These are phyloP conservation scores for Aureobasidium sp. DNA, from an alignment of 2,329 filamentous ascomycete species.

Conservation along the genomic window DNA sequence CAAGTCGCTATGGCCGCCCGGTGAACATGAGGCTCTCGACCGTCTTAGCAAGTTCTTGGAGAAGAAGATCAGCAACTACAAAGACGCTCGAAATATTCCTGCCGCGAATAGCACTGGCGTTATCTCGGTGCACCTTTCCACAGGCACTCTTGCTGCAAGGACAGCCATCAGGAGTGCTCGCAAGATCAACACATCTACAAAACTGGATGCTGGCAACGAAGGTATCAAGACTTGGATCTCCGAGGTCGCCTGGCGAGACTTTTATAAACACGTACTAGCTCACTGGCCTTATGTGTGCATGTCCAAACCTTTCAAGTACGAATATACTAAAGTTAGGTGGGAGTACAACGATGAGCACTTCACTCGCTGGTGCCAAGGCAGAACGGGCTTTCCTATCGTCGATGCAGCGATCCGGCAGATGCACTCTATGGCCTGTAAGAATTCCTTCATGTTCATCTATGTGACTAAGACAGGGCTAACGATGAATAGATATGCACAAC, in stretches of 20 bases:
- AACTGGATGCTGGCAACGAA: conserved; percentile 56
- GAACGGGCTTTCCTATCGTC: conserved; percentile 73
- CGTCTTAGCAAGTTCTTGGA: conserved; percentile 61
- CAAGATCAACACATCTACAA: conserved; percentile 52
- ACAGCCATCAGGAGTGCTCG: conserved; percentile 58
- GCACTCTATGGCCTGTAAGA: conserved; percentile 41
- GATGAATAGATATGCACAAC: conserved; percentile 65
- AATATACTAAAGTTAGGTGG: conserved; percentile 77
- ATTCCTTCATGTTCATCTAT: no score
- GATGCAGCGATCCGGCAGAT: conserved; percentile 82
- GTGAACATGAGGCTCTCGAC: conserved; percentile 61
- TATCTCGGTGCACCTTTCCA: conserved; percentile 64
- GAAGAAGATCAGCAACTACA: conserved; percentile 55
- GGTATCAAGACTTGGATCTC: conserved; percentile 69
- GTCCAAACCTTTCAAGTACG: conserved; percentile 73
- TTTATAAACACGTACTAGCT: conserved; percentile 77
- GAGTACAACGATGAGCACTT: conserved; percentile 65
- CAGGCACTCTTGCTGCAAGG: conserved; percentile 58
- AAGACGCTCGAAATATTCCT: conserved; percentile 58
- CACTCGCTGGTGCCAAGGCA: conserved; percentile 62
- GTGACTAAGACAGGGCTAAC: no score
- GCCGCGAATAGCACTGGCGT: conserved; percentile 55
- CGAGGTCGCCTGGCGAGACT: conserved; percentile 80
- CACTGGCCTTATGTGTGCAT: conserved; percentile 79
- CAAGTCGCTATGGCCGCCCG: conserved; percentile 59